These are phyloP conservation scores for Cubamyces lactineus DNA, from an alignment of 768 basidiomycete species.

Conservation along the genomic window DNA sequence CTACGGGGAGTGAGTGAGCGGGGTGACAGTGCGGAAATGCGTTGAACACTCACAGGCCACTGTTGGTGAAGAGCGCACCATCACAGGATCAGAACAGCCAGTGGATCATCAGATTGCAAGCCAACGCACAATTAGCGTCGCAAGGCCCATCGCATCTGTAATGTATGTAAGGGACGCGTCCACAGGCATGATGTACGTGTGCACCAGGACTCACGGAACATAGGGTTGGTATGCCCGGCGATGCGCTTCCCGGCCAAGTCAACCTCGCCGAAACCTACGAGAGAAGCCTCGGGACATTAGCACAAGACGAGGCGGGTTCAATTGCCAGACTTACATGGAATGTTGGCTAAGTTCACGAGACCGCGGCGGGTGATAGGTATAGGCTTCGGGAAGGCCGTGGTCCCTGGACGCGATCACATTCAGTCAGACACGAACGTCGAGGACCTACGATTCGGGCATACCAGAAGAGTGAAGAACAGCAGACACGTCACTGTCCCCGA, in stretches of 20 bases:
- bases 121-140: not conserved
- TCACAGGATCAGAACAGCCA: too few species aligned
- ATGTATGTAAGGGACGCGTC: too few species aligned
- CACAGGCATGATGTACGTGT: too few species aligned
- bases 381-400: not conserved
- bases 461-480: not conserved
- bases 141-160: conserved; percentile 10
- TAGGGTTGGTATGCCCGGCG: not conserved
- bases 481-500: not conserved
- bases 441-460: too few species aligned
- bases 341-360: not conserved
- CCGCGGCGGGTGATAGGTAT: not conserved
- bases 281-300: not conserved
- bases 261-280: not conserved
- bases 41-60: not conserved
- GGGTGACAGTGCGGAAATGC: too few species aligned
- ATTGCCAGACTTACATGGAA: not conserved
- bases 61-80: not conserved
- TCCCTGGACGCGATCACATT: not conserved
- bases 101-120: not conserved
- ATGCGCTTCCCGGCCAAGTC: not conserved
- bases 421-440: too few species aligned
- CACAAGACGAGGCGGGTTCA: too few species aligned
- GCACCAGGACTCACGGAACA: too few species aligned
- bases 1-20: not conserved